Conservation (phyloP, 2,329 filamentous ascomycete genomes). For the Fusarium sp. region DNA sequence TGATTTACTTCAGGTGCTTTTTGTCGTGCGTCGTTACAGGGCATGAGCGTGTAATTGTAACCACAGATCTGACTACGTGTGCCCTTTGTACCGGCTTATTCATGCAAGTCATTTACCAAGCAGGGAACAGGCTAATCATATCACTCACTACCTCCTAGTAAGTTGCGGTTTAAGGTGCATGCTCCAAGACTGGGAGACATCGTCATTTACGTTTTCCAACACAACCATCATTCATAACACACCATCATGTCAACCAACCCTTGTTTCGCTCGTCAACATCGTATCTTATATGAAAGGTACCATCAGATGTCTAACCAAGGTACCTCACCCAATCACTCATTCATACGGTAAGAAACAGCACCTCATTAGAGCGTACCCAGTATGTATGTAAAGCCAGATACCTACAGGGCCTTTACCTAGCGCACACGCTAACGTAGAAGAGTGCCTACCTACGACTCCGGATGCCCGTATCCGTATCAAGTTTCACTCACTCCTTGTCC, state of each 20-base stretch:
- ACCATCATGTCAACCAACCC: background rate
- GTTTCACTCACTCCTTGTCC: background rate
- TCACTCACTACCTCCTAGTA: background rate
- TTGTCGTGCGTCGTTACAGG: background rate
- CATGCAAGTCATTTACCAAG: background rate
- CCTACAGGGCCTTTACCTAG: background rate
- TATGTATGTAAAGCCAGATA: background rate
- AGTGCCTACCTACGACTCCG: background rate
- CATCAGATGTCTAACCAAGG: background rate
- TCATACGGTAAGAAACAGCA: background rate
- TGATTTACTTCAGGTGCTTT: slow-evolving; percentile 11
- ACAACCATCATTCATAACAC: background rate
- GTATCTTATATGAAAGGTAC: background rate
- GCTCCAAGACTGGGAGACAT: background rate
- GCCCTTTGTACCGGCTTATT: background rate
- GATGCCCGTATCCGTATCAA: slow-evolving; percentile 5
- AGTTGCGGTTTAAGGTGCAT: background rate
- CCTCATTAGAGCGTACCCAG: background rate
- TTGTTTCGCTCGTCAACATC: background rate
- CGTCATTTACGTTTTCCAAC: background rate
- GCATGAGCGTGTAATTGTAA: background rate
- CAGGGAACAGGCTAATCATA: background rate
- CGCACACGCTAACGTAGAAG: background rate
- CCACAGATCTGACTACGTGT: background rate
- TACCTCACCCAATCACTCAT: background rate